These are phyloP conservation scores for Podila horticola DNA, from an alignment of 192 early-diverging fungal species.

Conservation along the genomic window DNA sequence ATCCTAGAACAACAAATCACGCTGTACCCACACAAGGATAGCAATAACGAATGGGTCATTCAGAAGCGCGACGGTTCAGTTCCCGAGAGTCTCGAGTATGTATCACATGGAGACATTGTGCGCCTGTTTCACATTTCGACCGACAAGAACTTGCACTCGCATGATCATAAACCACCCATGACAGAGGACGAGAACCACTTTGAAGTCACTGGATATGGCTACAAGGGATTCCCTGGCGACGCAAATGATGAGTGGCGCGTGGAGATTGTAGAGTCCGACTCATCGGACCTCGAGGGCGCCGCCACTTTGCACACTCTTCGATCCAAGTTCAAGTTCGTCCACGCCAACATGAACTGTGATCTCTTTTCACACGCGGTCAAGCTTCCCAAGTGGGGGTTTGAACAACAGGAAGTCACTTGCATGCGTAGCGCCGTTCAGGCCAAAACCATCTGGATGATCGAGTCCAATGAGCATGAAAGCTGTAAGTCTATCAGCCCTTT, in stretches of 20 bases:
- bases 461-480: slow-evolving; percentile 61
- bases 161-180: slow-evolving; percentile 73
- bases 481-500: slow-evolving; percentile 35
- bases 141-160: slow-evolving; percentile 74
- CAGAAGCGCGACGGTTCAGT: slow-evolving; percentile 48
- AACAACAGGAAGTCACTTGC: slow-evolving; percentile 93
- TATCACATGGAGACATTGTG: slow-evolving; percentile 80
- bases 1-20: slow-evolving; percentile 56
- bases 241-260: slow-evolving; percentile 94
- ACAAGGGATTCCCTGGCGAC: slow-evolving; percentile 80
- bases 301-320: slow-evolving; percentile 69
- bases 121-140: slow-evolving; percentile 77
- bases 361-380: slow-evolving; percentile 82
- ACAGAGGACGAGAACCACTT: slow-evolving; percentile 79
- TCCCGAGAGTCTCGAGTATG: slow-evolving; percentile 55
- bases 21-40: slow-evolving; percentile 72
- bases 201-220: slow-evolving; percentile 80
- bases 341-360: slow-evolving; percentile 77
- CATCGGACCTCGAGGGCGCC: slow-evolving; percentile 56
- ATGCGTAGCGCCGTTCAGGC: slow-evolving; percentile 80
- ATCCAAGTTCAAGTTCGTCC: slow-evolving; percentile 81
- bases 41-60: slow-evolving; percentile 87
- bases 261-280: slow-evolving; percentile 73
- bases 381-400: slow-evolving; percentile 94
- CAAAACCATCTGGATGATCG: slow-evolving; percentile 85